phyloP scores from a whole-genome alignment of 305 asterid species.

The Solanum hybrid region DNA sequence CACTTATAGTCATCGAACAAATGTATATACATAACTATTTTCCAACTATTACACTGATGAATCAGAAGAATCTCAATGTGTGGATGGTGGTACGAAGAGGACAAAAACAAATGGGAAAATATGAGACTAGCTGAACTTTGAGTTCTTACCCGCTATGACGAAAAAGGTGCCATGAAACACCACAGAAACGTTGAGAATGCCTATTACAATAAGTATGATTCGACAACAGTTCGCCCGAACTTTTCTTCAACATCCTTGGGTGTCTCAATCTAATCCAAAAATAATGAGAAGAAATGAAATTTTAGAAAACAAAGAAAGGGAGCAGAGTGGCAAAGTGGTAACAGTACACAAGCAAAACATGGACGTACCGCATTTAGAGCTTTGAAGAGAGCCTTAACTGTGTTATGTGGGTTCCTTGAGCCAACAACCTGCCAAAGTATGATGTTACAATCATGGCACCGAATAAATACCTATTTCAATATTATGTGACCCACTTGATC shows the following conservation, averaged over 20 bases:
- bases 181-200: not conserved
- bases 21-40: not conserved
- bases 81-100: not conserved
- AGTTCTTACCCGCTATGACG: not conserved
- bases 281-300: slow-evolving; percentile 1
- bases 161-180: not conserved
- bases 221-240: slow-evolving; percentile 91
- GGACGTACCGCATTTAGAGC: slow-evolving; percentile 74
- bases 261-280: slow-evolving; percentile 57
- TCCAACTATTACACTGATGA: not conserved
- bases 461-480: not conserved
- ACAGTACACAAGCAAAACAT: not conserved
- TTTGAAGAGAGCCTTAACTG: slow-evolving; percentile 86
- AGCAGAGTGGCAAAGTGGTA: not conserved
- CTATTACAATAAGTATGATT: slow-evolving; percentile 57
- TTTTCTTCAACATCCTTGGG: slow-evolving; percentile 82
- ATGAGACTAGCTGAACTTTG: not conserved
- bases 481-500: not conserved
- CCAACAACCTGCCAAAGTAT: slow-evolving; percentile 59
- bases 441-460: slow-evolving; percentile 8
- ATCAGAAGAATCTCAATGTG: not conserved
- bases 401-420: slow-evolving; percentile 87
- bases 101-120: not conserved
- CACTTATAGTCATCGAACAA: not conserved
- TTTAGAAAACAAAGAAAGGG: slow-evolving; percentile 3